Percentiles rank a stretch among this genome's conserved stretches.
Evolutionary conservation across 1,139 yeast genomes (phyloP).

Genomic region (Hyphopichia burtonii): DNA sequence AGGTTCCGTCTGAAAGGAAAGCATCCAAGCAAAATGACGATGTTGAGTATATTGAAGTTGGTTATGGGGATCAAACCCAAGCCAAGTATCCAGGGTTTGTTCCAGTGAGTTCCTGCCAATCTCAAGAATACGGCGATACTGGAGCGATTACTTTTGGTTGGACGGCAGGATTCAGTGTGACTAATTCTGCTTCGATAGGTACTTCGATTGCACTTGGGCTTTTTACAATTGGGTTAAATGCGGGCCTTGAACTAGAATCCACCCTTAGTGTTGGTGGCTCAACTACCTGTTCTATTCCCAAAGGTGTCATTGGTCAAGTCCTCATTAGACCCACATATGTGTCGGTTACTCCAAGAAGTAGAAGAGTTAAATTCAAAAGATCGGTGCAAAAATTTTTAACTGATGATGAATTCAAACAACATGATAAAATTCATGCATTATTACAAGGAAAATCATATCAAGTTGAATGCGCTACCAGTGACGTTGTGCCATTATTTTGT

Average conservation of each 20-base stretch:
- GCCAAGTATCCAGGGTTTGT: constrained; percentile 18
- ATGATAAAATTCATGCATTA: constrained; percentile 10
- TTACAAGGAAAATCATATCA: constrained; percentile 11
- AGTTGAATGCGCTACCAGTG: constrained; percentile 23
- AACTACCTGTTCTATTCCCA: constrained; percentile 13
- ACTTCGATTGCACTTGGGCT: constrained; percentile 1
- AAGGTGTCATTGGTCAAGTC: constrained; percentile 21
- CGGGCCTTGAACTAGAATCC: constrained; percentile 6
- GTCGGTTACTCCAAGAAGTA: constrained; percentile 10
- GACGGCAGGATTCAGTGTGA: constrained; percentile 4
- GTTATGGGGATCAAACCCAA: constrained; percentile 6
- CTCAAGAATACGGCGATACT: constrained; percentile 18
- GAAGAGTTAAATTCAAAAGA: constrained; percentile 13
- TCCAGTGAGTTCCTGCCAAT: constrained; percentile 24
- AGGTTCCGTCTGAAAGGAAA: neutral
- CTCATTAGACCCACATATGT: constrained; percentile 18
- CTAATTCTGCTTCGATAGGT: neutral
- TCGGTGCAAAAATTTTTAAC: constrained; percentile 9
- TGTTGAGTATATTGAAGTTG: constrained; percentile 18
- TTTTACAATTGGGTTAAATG: constrained; percentile 7
- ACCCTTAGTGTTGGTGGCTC: constrained; percentile 12
- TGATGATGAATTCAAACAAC: constrained; percentile 12
- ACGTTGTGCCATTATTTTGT: constrained; percentile 21
- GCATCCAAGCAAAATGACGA: neutral
- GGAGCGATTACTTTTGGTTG: constrained; percentile 18